phyloP scores from a whole-genome alignment of 306 rosid genomes.

The Parietaria judaica region DNA sequence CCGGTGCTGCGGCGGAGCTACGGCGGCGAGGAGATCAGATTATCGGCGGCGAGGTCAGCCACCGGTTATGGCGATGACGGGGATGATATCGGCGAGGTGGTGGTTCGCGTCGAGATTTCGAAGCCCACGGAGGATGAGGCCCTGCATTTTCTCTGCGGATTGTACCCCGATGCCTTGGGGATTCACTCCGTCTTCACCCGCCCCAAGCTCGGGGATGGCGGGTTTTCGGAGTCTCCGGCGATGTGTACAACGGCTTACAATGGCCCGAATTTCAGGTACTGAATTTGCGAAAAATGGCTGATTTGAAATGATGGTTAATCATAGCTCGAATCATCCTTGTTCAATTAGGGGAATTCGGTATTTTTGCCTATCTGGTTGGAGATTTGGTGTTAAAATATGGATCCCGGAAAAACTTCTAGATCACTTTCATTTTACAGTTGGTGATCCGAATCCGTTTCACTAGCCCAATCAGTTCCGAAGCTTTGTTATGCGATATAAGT shows the following conservation, averaged over 20 bases:
- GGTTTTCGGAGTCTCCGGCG: conserved; percentile 22
- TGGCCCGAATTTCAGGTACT: conserved; percentile 70
- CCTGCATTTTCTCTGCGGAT: conserved; percentile 61
- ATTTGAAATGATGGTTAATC: background rate
- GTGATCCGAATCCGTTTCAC: too few relatives aligned
- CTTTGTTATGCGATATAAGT: too few relatives aligned
- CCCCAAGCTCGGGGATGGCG: conserved; percentile 27
- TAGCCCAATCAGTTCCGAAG: too few relatives aligned
- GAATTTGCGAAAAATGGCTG: conserved; percentile 9
- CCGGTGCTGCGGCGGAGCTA: conserved; percentile 60
- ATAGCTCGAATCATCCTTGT: background rate
- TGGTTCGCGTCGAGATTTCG: conserved; percentile 65
- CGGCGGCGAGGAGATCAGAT: conserved; percentile 55
- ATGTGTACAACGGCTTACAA: conserved; percentile 34
- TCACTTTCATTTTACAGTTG: too few relatives aligned
- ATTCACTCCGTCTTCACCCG: conserved; percentile 86
- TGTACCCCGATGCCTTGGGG: conserved; percentile 83
- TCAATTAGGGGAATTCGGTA: background rate
- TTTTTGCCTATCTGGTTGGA: too few relatives aligned
- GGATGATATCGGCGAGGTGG: conserved; percentile 54
- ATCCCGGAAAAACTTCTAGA: too few relatives aligned
- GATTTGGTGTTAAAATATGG: too few relatives aligned
- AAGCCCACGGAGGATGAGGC: conserved; percentile 54
- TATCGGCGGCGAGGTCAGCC: conserved; percentile 59
- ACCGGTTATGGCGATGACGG: conserved; percentile 32